phyloP scores from a whole-genome alignment of 2,329 filamentous ascomycete species.

The Cercospora sp. region DNA sequence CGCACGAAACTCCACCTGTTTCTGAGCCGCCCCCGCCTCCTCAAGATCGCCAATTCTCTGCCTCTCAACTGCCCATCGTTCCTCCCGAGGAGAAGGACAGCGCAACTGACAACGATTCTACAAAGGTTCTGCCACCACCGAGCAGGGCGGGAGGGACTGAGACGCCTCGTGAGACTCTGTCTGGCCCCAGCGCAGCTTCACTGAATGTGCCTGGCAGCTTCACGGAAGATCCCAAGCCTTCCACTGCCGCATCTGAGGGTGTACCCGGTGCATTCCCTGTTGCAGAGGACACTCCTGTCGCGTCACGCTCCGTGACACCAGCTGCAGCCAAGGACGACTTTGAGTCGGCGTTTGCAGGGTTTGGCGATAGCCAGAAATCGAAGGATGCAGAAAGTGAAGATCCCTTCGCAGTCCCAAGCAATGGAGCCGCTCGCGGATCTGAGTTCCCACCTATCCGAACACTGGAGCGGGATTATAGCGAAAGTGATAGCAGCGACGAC shows the following conservation, averaged over 20 bases:
- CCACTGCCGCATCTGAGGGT: constrained; percentile 33
- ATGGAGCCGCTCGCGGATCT: constrained; percentile 36
- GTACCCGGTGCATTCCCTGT: constrained; percentile 54
- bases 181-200: constrained; percentile 5
- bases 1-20: constrained; percentile 56
- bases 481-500: constrained; percentile 65
- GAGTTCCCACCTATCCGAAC: constrained; percentile 96
- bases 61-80: constrained; percentile 71
- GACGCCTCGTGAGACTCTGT: constrained; percentile 28
- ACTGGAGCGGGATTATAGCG: constrained; percentile 78
- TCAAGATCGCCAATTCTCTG: constrained; percentile 74
- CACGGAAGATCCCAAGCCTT: constrained; percentile 23
- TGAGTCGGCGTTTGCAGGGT: constrained; percentile 80
- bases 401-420: constrained; percentile 44
- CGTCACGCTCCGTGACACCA: constrained; percentile 46
- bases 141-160: constrained; percentile 36
- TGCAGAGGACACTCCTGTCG: constrained; percentile 49
- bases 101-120: constrained; percentile 60
- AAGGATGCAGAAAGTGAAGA: constrained; percentile 32
- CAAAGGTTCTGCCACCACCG: constrained; percentile 36
- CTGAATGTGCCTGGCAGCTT: constrained; percentile 20
- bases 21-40: constrained; percentile 66
- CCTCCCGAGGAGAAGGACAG: constrained; percentile 52
- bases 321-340: constrained; percentile 64
- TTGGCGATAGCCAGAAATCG: constrained; percentile 48